Base-by-base conservation (phyloP, 805 yeast species). In the Saccharomycopsis microspora region DNA sequence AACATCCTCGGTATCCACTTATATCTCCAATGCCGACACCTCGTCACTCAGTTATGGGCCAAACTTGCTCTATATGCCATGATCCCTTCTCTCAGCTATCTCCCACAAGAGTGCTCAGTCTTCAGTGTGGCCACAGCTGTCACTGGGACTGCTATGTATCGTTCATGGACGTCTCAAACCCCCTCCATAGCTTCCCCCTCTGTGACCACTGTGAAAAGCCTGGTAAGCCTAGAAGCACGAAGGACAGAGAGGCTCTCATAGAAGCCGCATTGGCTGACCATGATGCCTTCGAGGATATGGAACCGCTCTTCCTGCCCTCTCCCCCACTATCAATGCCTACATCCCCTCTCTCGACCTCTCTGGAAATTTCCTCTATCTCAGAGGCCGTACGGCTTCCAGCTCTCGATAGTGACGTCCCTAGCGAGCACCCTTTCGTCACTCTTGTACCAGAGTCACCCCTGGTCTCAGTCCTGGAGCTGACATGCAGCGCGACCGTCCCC, bases 401-500 rank as follows among this genome's bases (percentile, higher is more conserved):
- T 34, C 36, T 34, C 36, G n/a, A 34, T 3, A 34, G n/a, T 3
- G n/a, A 34, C 36, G n/a, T 9, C 36, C 8, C 8, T n/a, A 34
- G n/a, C 36, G n/a, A 34, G 10, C 8, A 34, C 3, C 8, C 10
- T 34, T 34, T 34, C 19, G 19, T 19, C 19, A 34, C 36, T n/a
- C 10, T 34, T 34, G 8, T n/a, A n/a, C 36, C 36, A 34, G 36
- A 34, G 36, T n/a, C 8, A 64, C 48, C 60, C 74, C 41, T 64
- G 67, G 34, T 68, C 68, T 19, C 19, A 2, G 19, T 19, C 19
- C 19, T 19, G 19, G 19, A 19, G 19, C 19, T 19, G 41, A 19
- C 19, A 19, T 19, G 19, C 19, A 19, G 2, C 19, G 19, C 19
- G 19, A 19, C 19, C 19, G 19, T 19, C 19, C 19, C 19, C 19